These are phyloP conservation scores for Dissophora ornata DNA, from an alignment of 192 early-diverging fungal genomes.

Conservation along the genomic window DNA sequence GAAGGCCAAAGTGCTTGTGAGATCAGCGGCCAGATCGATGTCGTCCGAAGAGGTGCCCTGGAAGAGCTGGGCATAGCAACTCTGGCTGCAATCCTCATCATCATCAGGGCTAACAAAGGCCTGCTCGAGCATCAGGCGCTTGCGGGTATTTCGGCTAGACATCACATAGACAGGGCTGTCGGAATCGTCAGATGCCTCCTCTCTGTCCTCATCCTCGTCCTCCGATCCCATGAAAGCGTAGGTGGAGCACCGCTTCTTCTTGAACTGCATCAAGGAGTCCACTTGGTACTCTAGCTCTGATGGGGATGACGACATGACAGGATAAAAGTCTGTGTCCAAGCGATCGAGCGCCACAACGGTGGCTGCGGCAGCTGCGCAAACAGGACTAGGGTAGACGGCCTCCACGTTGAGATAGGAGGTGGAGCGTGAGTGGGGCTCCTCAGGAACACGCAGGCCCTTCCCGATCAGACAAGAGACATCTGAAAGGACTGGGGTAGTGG, in stretches of 20 bases:
- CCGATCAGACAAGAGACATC: constrained; percentile 47
- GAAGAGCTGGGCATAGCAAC: constrained; percentile 41
- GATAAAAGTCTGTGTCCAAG: constrained; percentile 13
- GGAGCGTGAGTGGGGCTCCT: background rate
- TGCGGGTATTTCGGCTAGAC: constrained; percentile 51
- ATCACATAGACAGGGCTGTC: constrained; percentile 42
- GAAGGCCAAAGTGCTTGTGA: constrained; percentile 35
- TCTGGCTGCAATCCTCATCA: constrained; percentile 24
- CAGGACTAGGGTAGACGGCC: constrained; percentile 52
- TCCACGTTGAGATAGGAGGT: background rate
- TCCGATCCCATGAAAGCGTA: constrained; percentile 41
- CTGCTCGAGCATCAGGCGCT: constrained; percentile 53
- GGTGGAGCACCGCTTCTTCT: constrained; percentile 39
- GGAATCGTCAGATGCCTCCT: constrained; percentile 10
- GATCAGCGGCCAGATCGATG: constrained; percentile 16
- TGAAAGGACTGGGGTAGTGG: constrained; percentile 33
- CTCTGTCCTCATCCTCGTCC: constrained; percentile 26
- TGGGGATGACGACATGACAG: constrained; percentile 6
- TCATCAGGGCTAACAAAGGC: constrained; percentile 46
- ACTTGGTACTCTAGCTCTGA: background rate
- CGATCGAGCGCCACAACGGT: constrained; percentile 46
- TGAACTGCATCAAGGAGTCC: background rate
- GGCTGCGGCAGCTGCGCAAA: constrained; percentile 50
- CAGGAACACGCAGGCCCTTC: constrained; percentile 6
- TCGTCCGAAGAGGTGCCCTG: constrained; percentile 29